phyloP scores from a whole-genome alignment of 176 grass and related monocot genomes.

The Hsuehochloa calcarea region DNA sequence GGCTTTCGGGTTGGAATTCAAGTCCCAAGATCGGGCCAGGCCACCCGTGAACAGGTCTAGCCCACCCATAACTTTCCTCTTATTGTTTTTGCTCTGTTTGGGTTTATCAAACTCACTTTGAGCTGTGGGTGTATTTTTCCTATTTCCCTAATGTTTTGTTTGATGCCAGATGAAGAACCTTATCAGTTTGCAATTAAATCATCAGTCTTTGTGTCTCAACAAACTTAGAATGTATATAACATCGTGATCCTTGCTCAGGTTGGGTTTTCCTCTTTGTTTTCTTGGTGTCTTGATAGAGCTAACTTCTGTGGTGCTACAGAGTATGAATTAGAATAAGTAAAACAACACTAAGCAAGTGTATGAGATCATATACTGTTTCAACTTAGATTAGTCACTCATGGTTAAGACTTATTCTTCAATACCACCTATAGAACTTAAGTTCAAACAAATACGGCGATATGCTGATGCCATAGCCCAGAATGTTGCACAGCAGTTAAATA shows the following conservation, averaged over 20 bases:
- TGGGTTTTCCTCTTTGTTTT: background rate
- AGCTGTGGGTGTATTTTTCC: background rate
- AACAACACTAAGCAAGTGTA: background rate
- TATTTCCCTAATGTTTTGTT: background rate
- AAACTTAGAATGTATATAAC: background rate
- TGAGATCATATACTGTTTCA: background rate
- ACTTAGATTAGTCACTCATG: background rate
- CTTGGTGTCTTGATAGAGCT: background rate
- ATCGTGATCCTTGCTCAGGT: background rate
- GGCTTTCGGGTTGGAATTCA: no score
- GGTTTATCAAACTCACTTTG: background rate
- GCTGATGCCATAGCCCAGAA: background rate
- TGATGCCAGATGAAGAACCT: background rate
- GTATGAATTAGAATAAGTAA: conserved; percentile 15
- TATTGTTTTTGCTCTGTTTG: background rate
- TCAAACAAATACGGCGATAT: background rate
- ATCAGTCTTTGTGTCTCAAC: background rate
- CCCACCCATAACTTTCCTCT: background rate
- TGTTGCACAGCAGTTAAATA: background rate
- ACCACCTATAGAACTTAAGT: background rate
- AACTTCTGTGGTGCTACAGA: background rate
- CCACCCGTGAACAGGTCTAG: no score
- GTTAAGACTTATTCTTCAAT: conserved; percentile 11
- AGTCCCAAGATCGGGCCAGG: no score
- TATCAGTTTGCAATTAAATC: background rate